Evolutionary conservation across 2,329 filamentous ascomycete genomes (phyloP), one percentile per base, ranked within the genome.

Genomic region (Epichloe scottii): DNA sequence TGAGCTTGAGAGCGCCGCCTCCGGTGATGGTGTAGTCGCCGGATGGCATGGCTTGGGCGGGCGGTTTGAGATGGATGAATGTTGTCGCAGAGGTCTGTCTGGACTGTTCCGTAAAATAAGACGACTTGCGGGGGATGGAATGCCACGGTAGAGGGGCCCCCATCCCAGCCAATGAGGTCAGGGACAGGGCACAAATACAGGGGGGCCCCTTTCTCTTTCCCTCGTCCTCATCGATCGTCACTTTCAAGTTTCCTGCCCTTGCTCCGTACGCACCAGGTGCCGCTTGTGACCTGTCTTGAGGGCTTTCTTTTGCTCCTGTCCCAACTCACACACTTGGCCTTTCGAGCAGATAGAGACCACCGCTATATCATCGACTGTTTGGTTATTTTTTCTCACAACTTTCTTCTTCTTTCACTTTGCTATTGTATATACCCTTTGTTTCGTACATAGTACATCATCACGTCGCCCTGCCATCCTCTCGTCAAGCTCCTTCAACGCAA

Each of bases 1-100:
- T 96, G 54, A 96, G 78, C 64, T 88, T 91, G 35, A 96, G 78
- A 54, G 84, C 85, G 59, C 89, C 89, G 61, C 84, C 76, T 54
- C 78, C 76, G 51, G 74, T 68, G 55, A 80, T 71, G 46, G 76
- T 68, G 71, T 94, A 94, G 59, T 94, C 87, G 66, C 87, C 84
- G 51, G 80, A 76, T 23, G 83, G 78, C 85, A 89, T 89, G 44
- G 37, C 14, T 26, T 42, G 35, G 33, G 37, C 10, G 30, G 30
- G 30, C 30, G 30, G 30, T 4, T 30, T 30, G 30, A 30, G 37
- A 15, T 38, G 37, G 37, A 6, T 38, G 37, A 38, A n/a, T 15
- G 37, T 6, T 15, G 37, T 14, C 14, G 37, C 37, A 30, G 26
- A 30, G 26, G 7, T 30, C 26, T 30, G 7, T 30, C 7, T 30